These are phyloP conservation scores for Tremella fuciformis DNA, from an alignment of 768 basidiomycete species.

Conservation along the genomic window DNA sequence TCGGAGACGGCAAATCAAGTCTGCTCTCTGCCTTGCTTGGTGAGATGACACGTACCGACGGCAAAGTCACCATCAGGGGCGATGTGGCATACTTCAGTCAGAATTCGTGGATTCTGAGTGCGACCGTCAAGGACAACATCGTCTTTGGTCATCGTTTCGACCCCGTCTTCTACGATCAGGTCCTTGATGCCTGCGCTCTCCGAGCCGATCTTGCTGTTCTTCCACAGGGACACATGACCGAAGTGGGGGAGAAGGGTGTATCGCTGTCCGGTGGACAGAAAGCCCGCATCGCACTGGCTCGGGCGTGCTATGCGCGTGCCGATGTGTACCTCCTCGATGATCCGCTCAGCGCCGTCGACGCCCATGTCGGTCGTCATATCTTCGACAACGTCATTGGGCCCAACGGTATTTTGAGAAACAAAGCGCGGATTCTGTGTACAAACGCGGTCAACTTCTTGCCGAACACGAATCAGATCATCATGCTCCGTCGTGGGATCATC, in stretches of 20 bases:
- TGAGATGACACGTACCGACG: constrained; percentile 75
- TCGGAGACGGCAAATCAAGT: constrained; percentile 75
- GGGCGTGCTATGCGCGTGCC: constrained; percentile 86
- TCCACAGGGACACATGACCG: constrained; percentile 65
- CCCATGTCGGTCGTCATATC: constrained; percentile 43
- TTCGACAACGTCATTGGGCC: constrained; percentile 83
- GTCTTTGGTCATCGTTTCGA: constrained; percentile 87
- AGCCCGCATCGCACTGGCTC: constrained; percentile 57
- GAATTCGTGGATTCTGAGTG: constrained; percentile 84
- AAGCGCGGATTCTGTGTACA: constrained; percentile 81
- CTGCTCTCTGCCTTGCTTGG: constrained; percentile 69
- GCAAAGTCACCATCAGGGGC: constrained; percentile 67
- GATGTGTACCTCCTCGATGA: constrained; percentile 91
- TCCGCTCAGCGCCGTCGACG: constrained; percentile 65
- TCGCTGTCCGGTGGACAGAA: constrained; percentile 50
- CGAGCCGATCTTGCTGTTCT: constrained; percentile 74
- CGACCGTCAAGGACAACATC: constrained; percentile 85
- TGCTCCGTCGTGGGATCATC: constrained; percentile 76
- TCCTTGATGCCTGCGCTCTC: constrained; percentile 71
- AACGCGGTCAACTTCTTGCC: constrained; percentile 81
- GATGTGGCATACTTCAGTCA: constrained; percentile 80
- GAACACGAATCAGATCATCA: constrained; percentile 70
- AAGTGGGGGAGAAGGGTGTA: constrained; percentile 53
- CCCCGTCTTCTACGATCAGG: constrained; percentile 56
- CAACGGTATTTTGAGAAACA: constrained; percentile 71